Base-by-base conservation (phyloP, 2,329 filamentous ascomycete species). In the Cladorrhinum sp. region DNA sequence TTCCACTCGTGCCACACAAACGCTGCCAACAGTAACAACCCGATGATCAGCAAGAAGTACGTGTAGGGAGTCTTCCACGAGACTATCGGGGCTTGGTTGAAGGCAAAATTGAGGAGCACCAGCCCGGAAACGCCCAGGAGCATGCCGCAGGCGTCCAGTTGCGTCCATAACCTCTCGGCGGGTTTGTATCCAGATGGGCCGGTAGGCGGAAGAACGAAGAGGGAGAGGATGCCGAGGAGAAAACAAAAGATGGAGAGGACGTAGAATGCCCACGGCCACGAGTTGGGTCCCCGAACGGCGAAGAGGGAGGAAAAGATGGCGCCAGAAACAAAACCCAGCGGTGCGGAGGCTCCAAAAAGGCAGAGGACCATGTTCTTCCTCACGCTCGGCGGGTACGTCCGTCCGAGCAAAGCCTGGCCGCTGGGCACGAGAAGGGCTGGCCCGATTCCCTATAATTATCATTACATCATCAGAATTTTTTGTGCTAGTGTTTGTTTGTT, bases 351-450 rank as follows among this genome's bases (percentile, higher is more conserved):
- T 0, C 78, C 77, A 58, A 82, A 80, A 2, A 81, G 70, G 2
- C 75, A 75, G 63, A 90, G 87, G 0, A 83, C 78, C 73, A 88
- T 82, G 53, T 83, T 79, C 70, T 88, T 88, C 61, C 80, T 77
- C 57, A 72, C 75, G 0, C 86, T 86, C 0, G 82, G 82, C 0
- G 77, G 73, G 64, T 87, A 89, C 0, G 81, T 78, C 0, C 76
- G 75, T 1, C 85, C 86, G 0, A 90, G 71, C 12, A 91, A 76
- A 2, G 86, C 86, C 21, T 90, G 72, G 0, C 78, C 85, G 63
- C 88, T 90, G 0, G 88, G 87, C 23, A 90, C 74, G 10, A 81
- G 74, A 33, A 90, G 76, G 0, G 86, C 85, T 0, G 85, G 83
- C 0, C 87, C 88, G 18, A 87, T 79, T 20, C 69, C 59, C 49